Evolutionary conservation across 2,329 filamentous ascomycete species (phyloP), one percentile per base, ranked within the genome.

Genomic region (Nemania abortiva): DNA sequence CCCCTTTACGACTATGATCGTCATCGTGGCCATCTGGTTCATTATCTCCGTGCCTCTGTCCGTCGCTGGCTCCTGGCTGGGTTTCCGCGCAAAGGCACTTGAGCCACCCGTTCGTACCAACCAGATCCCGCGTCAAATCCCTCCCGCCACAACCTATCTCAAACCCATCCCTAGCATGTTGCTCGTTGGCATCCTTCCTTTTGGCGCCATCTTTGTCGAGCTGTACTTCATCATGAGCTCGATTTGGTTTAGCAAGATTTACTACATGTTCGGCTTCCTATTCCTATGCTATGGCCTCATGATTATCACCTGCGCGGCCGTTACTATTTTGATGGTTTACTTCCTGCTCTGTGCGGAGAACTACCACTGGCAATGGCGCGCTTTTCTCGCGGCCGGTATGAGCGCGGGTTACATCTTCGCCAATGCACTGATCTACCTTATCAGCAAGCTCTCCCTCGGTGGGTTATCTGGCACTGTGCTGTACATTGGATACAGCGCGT

Each of bases 181-280:
- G 18, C 87, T 98, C 24, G 95, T 97, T 27, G 96, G 96, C 61
- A 90, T 98, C 59, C 86, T 98, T 29, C 96, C 96, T 0, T 99
- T 99, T 77, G 94, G 93, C 55, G 95, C 96, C 70, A 98, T 99
- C 79, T 98, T 98, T 74, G 95, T 98, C 55, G 96, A 99, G 83
- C 90, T 99, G 2, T 98, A 97, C 87, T 98, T 98, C 82, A 98
- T 99, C 84, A 97, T 99, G 93, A 97, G 91, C 83, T 97, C 93
- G 29, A 95, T 99, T 79, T 99, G 96, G 96, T 97, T 97, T 82
- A 95, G 91, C 84, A 94, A 96, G 82, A 96, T 99, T 74, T 99
- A 99, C 86, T 99, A 99, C 87, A 99, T 99, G 96, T 99, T 99
- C 77, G 96, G 96, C 24, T 99, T 99, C 87, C 85, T 99, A 42